These are phyloP conservation scores for Eucalyptus marginata DNA, from an alignment of 345 rosid genomes.

Conservation along the genomic window DNA sequence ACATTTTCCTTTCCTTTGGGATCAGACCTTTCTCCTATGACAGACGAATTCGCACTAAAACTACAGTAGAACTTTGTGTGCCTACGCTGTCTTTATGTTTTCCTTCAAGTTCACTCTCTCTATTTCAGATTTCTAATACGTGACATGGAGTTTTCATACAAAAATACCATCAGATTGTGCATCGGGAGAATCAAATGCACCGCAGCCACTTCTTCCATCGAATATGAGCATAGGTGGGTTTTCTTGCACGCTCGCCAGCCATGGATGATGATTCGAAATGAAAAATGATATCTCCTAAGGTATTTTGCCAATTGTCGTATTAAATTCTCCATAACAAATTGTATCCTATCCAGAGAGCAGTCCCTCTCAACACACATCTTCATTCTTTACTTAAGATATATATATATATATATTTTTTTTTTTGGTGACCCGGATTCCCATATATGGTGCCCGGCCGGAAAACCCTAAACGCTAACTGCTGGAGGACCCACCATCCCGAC, in stretches of 20 bases:
- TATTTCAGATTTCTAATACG: fast-evolving
- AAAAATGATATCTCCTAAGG: background rate
- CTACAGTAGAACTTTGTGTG: background rate
- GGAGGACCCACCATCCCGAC: too few species aligned
- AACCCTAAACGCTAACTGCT: too few species aligned
- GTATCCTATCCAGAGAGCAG: background rate
- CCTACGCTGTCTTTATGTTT: background rate
- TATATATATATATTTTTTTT: too few species aligned
- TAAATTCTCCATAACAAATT: background rate
- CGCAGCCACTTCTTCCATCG: too few species aligned
- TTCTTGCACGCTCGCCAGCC: background rate
- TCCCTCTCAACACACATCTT: background rate
- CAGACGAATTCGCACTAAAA: fast-evolving
- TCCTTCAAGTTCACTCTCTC: background rate
- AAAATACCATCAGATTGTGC: background rate
- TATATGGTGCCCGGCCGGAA: too few species aligned
- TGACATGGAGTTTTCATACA: fast-evolving
- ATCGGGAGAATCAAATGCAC: background rate
- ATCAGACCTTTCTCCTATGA: background rate
- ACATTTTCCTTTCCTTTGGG: background rate
- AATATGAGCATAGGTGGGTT: background rate
- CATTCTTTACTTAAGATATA: background rate
- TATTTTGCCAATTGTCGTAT: background rate
- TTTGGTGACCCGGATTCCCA: too few species aligned
- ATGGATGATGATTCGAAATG: background rate